phyloP scores from a whole-genome alignment of 306 rosid genomes.

The Malus fusca region DNA sequence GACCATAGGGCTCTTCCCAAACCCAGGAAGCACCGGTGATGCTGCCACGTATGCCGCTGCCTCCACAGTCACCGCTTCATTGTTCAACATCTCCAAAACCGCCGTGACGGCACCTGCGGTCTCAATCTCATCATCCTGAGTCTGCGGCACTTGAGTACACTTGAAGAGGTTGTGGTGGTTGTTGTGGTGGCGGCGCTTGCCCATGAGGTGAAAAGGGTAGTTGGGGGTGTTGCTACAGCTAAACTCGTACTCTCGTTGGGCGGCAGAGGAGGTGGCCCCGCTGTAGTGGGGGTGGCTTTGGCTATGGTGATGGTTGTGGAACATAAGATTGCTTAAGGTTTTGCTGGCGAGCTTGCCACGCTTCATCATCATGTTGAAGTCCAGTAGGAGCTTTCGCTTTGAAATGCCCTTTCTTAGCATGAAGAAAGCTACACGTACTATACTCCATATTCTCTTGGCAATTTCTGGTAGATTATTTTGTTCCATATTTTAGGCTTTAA shows the following conservation, averaged over 20 bases:
- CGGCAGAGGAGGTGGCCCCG: constrained; percentile 6
- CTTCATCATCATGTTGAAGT: constrained; percentile 65
- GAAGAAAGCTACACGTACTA: constrained; percentile 54
- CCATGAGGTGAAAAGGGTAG: constrained; percentile 19
- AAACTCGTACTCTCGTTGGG: constrained; percentile 72
- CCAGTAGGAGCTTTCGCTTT: constrained; percentile 54
- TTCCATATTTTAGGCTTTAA: constrained; percentile 19
- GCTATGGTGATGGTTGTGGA: constrained; percentile 35
- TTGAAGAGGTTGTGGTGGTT: constrained; percentile 27
- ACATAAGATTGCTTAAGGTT: constrained; percentile 64
- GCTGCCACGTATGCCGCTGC: constrained; percentile 17
- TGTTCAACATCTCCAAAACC: constrained; percentile 45
- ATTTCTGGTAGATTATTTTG: constrained; percentile 25
- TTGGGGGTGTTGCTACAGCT: constrained; percentile 82
- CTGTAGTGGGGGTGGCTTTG: not conserved
- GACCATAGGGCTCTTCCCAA: constrained; percentile 46
- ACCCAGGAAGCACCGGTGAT: constrained; percentile 53
- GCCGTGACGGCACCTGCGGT: constrained; percentile 32
- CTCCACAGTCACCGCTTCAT: not conserved
- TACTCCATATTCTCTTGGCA: constrained; percentile 55
- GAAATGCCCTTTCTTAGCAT: constrained; percentile 66
- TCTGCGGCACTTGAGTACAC: constrained; percentile 43
- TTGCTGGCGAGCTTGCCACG: constrained; percentile 80
- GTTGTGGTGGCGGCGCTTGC: constrained; percentile 37
- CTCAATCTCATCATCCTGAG: constrained; percentile 46